Evolutionary conservation across 2,329 filamentous ascomycete genomes (phyloP).

Genomic region (Apiospora saccharicola): DNA sequence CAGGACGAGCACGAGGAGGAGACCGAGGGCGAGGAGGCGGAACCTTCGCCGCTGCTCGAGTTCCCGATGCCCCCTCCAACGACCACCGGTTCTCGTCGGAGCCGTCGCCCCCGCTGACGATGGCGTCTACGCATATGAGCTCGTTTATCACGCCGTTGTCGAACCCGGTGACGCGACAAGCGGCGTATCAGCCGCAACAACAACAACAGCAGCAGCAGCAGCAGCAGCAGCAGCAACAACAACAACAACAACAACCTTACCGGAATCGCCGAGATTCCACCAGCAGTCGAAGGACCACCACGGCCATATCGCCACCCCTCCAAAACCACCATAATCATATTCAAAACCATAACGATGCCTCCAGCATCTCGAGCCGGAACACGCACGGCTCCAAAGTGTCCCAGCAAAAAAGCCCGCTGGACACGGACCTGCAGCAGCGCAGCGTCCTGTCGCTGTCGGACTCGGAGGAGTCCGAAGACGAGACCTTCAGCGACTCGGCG

Average conservation of each 20-base stretch:
- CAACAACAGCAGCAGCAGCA: too few species aligned
- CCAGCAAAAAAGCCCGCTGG: slow-evolving; percentile 55
- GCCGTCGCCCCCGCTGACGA: slow-evolving; percentile 27
- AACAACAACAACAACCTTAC: slow-evolving; percentile 26
- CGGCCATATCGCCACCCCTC: slow-evolving; percentile 31
- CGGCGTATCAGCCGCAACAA: slow-evolving; percentile 24
- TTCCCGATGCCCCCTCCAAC: slow-evolving; percentile 19
- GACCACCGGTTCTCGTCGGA: slow-evolving; percentile 19
- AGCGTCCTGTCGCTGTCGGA: slow-evolving; percentile 63
- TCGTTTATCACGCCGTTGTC: slow-evolving; percentile 33
- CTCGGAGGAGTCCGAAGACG: slow-evolving; percentile 65
- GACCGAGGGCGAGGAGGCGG: slow-evolving; percentile 38
- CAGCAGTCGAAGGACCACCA: slow-evolving; percentile 30
- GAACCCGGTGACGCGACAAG: slow-evolving; percentile 29
- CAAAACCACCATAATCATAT: slow-evolving; percentile 35
- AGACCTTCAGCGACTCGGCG: slow-evolving; percentile 44
- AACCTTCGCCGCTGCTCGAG: slow-evolving; percentile 17
- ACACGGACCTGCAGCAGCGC: slow-evolving; percentile 60
- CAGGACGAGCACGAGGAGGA: slow-evolving; percentile 29
- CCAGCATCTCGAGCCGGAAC: slow-evolving; percentile 63
- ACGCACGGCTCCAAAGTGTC: slow-evolving; percentile 63
- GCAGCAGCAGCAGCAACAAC: too few species aligned
- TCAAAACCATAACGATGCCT: slow-evolving; percentile 46
- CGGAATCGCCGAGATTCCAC: slow-evolving; percentile 39
- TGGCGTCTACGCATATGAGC: slow-evolving; percentile 34